These are phyloP conservation scores for Cercophora newfieldiana DNA, from an alignment of 495 filamentous ascomycete genomes.

Conservation along the genomic window DNA sequence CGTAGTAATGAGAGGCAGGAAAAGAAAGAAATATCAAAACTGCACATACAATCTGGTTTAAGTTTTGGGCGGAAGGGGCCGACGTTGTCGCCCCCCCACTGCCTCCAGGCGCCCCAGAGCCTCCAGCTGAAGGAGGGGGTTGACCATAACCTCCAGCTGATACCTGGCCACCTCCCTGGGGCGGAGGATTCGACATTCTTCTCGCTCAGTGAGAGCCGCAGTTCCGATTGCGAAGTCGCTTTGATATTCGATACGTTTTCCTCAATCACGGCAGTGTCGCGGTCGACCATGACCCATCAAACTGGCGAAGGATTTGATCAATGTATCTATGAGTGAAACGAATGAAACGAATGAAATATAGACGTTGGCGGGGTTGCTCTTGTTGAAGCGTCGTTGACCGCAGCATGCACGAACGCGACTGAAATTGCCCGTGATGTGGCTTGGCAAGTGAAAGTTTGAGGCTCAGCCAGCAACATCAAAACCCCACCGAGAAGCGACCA, in stretches of 20 bases:
- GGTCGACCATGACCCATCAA: not conserved
- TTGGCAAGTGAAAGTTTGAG: not conserved
- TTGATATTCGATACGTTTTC: not conserved
- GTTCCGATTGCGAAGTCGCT: too few relatives aligned
- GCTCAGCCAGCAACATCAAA: not conserved
- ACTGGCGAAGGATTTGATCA: not conserved
- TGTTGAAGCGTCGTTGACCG: too few relatives aligned
- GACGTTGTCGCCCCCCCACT: conserved; percentile 33
- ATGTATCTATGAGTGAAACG: not conserved
- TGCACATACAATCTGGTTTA: conserved; percentile 83
- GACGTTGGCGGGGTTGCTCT: not conserved
- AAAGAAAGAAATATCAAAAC: conserved; percentile 11
- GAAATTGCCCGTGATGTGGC: not conserved
- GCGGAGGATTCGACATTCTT: conserved; percentile 18
- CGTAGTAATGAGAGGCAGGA: not conserved
- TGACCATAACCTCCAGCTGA: conserved; percentile 20
- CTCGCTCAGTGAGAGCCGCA: not conserved
- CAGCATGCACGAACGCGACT: not conserved
- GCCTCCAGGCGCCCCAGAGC: conserved; percentile 19
- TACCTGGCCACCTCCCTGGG: conserved; percentile 4
- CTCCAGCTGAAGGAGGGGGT: conserved; percentile 33
- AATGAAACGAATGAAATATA: not conserved
- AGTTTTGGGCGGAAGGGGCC: conserved; percentile 71
- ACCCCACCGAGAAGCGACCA: not conserved
- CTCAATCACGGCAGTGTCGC: not conserved